Base-by-base conservation (phyloP, 768 basidiomycete species). In the Glaciozyma antarctica region DNA sequence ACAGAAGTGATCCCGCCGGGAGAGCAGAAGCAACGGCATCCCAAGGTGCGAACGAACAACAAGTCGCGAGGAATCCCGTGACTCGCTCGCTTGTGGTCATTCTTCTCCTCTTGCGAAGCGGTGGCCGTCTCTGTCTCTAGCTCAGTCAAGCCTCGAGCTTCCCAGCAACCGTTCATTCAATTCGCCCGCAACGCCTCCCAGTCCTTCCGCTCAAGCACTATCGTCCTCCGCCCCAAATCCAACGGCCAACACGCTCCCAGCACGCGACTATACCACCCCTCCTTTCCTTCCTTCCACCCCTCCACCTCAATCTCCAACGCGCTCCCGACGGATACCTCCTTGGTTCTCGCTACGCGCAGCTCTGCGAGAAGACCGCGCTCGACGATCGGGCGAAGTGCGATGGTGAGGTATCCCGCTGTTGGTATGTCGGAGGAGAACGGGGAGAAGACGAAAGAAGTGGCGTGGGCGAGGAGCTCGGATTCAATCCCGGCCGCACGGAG, bases 401-500 rank as follows among this genome's bases (percentile, higher is more conserved):
- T 16, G 53, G 65, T 64, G 58, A 66, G n/a, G 10, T 64, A 51
- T 10, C 61, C 12, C 21, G 62, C 65, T 5, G 62, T 47, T 15
- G 55, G 51, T 12, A n/a, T 13, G 4, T 22, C 2, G 34, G 28
- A 9, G 45, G 49, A 17, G 3, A 26, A 3, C 2, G 64, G 49
- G 5, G 55, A 10, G 34, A 67, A 70, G 17, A 65, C 69, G 15
- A 38, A n/a, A 8, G 51, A 30, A 9, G 58, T 58, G 32, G 44
- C 62, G 28, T 57, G 52, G 0, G 45, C 17, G 61, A 70, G 69
- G 26, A 70, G 63, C 49, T 67, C 66, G 65, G 62, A 63, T 26
- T 70, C 69, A 61, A 65, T 70, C 16, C 58, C 58, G 53, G 69
- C 65, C 9, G 63, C 15, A 47, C 69, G 69, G 69, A 70, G 62